Conservation (phyloP, 495 filamentous ascomycete genomes). For the Sordaria brevicollis region DNA sequence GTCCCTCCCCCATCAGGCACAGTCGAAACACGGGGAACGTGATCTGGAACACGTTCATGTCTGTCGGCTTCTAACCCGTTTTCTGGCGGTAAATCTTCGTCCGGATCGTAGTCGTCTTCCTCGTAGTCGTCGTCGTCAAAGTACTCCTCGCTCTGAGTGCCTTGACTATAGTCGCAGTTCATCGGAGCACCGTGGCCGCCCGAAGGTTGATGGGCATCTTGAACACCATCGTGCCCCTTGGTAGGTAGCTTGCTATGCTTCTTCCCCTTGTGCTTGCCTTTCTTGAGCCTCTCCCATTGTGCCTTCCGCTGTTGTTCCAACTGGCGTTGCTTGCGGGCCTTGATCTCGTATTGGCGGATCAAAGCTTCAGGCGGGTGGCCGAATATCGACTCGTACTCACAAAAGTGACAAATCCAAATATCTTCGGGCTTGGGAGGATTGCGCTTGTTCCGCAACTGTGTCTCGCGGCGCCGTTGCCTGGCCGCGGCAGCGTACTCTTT, state of each 20-base stretch:
- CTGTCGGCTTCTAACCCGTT: slow-evolving; percentile 14
- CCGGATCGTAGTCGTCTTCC: slow-evolving; percentile 23
- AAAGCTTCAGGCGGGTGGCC: slow-evolving; percentile 71
- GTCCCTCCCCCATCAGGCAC: slow-evolving; percentile 10
- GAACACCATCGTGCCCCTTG: slow-evolving; percentile 34
- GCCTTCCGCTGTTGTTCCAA: slow-evolving; percentile 71
- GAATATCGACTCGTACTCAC: slow-evolving; percentile 81
- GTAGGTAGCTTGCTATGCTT: slow-evolving; percentile 52
- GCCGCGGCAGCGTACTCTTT: slow-evolving; percentile 20
- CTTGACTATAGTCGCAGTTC: slow-evolving; percentile 21
- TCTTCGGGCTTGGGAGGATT: slow-evolving; percentile 66
- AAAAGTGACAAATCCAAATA: slow-evolving; percentile 91
- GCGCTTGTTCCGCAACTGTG: slow-evolving; percentile 54
- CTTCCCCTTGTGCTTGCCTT: slow-evolving; percentile 78
- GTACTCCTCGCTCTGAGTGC: slow-evolving; percentile 22
- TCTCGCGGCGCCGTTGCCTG: slow-evolving; percentile 28
- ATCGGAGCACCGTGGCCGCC: slow-evolving; percentile 15
- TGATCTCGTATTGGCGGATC: slow-evolving; percentile 87
- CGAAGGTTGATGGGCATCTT: slow-evolving; percentile 11
- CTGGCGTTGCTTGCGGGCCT: slow-evolving; percentile 77
- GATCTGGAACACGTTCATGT: slow-evolving; percentile 6
- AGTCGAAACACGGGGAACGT: not conserved
- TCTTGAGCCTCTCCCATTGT: slow-evolving; percentile 87
- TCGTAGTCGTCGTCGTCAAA: slow-evolving; percentile 30
- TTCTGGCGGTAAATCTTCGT: slow-evolving; percentile 18